Percentiles rank a stretch among this genome's conserved stretches.
Conservation (phyloP, 2,329 filamentous ascomycete genomes). For the Nemania sp. region DNA sequence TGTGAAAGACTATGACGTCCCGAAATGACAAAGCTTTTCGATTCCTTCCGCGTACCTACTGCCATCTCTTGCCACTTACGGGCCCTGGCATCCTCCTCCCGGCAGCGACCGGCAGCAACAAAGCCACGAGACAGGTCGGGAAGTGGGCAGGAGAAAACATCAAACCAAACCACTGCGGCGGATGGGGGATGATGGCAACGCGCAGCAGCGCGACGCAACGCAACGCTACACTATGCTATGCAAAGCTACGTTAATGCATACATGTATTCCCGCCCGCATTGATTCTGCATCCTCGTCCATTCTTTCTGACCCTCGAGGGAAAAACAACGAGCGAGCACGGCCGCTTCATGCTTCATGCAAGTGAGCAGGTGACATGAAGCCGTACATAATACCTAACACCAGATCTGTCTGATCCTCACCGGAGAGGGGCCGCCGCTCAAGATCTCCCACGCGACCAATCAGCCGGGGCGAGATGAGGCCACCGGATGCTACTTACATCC, state of each 20-base stretch:
- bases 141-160: not conserved
- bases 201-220: no score
- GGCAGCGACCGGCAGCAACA: not conserved
- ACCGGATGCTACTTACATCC: not conserved
- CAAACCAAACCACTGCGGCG: not conserved
- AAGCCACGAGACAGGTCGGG: not conserved
- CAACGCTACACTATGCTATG: constrained; percentile 9
- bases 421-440: not conserved
- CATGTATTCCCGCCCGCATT: no score
- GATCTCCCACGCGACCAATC: no score
- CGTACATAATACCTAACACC: constrained; percentile 5
- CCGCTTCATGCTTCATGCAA: no score
- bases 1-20: not conserved
- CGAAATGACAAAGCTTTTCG: constrained; percentile 1
- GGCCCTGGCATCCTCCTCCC: not conserved
- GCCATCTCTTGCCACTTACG: not conserved
- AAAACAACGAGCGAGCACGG: not conserved
- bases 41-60: not conserved
- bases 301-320: not conserved
- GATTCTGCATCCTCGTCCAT: no score
- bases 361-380: constrained; percentile 6
- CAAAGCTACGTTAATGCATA: constrained; percentile 13
- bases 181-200: no score
- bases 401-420: no score
- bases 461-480: no score